Evolutionary conservation across 108 stramenopile genomes (phyloP), one percentile per base, ranked within the genome.

Genomic region (Cyclotella atomus): DNA sequence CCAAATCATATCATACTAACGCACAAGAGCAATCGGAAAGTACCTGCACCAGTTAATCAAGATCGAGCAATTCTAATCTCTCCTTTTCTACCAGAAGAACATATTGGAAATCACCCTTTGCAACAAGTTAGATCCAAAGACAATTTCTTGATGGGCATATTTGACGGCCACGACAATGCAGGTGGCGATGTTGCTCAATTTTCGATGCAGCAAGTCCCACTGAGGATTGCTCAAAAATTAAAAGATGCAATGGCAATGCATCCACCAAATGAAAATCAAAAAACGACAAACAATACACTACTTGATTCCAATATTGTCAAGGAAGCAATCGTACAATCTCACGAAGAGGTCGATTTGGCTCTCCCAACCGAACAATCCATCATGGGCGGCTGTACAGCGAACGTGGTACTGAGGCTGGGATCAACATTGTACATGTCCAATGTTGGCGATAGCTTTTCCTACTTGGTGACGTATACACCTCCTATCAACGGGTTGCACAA

Each of bases 131-230:
- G 68, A 1, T 56, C 65, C 17, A 25, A 65, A 17, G 56, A 85
- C 45, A 57, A 72, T 63, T 89, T 90, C 52, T 65, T 93, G 2
- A 60, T 85, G 32, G 86, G 84, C 5, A 41, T 90, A 15, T 88
- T 93, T 59, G 92, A 93, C 64, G 92, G 92, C 21, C 92, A 93
- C 44, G 88, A 85, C 36, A 44, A 65, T 16, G 49, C 73, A 44
- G 92, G 92, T 25, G 85, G 87, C 34, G 56, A 56, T 12, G 82
- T 88, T 9, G 79, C 92, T 0, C 47, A 82, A 56, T 82, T 78
- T 67, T 68, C 83, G 12, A 73, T 74, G 32, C 50, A 71, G 33
- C 75, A 82, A 50, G 49, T 92, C 17, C 85, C 91, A 2, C 10
- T 63, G 21, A 63, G 59, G 1, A 66, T 92, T 44, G 76, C 86